These are phyloP conservation scores for Ulmus americana DNA, from an alignment of 331 rosid species.

Conservation along the genomic window DNA sequence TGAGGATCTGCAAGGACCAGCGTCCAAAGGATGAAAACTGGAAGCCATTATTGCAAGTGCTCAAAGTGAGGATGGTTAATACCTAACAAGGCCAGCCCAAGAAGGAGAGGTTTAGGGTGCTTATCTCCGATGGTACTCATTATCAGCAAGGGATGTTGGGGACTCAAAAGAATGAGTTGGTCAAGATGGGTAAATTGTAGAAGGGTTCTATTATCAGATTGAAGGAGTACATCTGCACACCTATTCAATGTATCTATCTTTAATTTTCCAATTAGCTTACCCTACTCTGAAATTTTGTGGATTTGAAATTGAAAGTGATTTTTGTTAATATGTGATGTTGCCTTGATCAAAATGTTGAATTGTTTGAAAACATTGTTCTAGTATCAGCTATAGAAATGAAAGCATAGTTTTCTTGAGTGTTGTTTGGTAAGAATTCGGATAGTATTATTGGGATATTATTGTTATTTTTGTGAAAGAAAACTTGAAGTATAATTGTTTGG, in stretches of 20 bases:
- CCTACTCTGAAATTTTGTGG: too few species aligned
- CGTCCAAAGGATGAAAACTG: slow-evolving; percentile 20
- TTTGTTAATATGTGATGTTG: too few species aligned
- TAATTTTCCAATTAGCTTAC: not conserved
- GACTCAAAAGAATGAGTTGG: slow-evolving; percentile 52
- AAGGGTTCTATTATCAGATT: slow-evolving; percentile 58
- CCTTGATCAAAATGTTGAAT: too few species aligned
- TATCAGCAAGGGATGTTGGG: slow-evolving; percentile 74
- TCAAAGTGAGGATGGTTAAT: slow-evolving; percentile 47
- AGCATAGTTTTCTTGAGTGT: too few species aligned
- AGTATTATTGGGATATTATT: too few species aligned
- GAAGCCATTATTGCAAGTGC: slow-evolving; percentile 62
- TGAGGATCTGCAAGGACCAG: slow-evolving; percentile 35
- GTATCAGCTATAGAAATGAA: too few species aligned
- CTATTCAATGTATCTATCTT: slow-evolving; percentile 33
- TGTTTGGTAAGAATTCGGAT: too few species aligned
- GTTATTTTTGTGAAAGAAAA: too few species aligned
- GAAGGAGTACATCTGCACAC: slow-evolving; percentile 44
- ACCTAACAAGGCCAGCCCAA: slow-evolving; percentile 31
- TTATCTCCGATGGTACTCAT: slow-evolving; percentile 59
- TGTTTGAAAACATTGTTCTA: too few species aligned
- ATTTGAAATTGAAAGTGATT: too few species aligned
- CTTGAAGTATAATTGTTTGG: too few species aligned
- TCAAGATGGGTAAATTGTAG: slow-evolving; percentile 43
- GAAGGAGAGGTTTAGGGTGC: slow-evolving; percentile 53